phyloP scores from a whole-genome alignment of 331 rosid genomes.

The Rosa hybrid region DNA sequence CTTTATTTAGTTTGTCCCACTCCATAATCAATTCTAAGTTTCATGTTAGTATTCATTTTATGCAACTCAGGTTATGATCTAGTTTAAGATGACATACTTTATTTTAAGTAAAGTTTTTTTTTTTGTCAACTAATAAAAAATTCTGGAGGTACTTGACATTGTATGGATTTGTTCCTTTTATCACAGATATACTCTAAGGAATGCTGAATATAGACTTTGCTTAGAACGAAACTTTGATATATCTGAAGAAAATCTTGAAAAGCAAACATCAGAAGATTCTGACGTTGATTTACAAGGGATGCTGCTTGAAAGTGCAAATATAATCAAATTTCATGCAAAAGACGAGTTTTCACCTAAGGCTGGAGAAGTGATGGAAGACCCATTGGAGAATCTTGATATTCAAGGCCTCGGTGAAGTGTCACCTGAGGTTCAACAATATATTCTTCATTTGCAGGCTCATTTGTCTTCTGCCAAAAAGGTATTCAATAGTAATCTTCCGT shows the following conservation, averaged over 20 bases:
- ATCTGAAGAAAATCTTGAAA: slow-evolving; percentile 53
- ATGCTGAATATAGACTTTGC: slow-evolving; percentile 94
- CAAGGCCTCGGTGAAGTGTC: slow-evolving; percentile 75
- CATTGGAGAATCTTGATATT: slow-evolving; percentile 42
- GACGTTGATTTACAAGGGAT: slow-evolving; percentile 57
- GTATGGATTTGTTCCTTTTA: slow-evolving; percentile 13
- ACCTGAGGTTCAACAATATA: slow-evolving; percentile 72
- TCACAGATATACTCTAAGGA: slow-evolving; percentile 83
- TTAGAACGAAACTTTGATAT: slow-evolving; percentile 71
- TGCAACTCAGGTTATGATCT: background rate
- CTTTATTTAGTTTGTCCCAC: slow-evolving; percentile 7
- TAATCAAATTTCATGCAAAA: slow-evolving; percentile 45
- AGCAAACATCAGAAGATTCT: slow-evolving; percentile 39
- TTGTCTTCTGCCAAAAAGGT: slow-evolving; percentile 84
- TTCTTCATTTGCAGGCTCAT: slow-evolving; percentile 66
- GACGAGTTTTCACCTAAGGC: slow-evolving; percentile 45
- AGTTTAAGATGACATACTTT: background rate
- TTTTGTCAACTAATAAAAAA: slow-evolving; percentile 13
- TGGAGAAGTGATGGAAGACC: slow-evolving; percentile 37
- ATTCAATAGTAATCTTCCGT: background rate
- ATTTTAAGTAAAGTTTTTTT: slow-evolving; percentile 9
- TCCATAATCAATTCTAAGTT: background rate
- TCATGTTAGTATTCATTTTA: background rate
- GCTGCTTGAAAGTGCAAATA: slow-evolving; percentile 58
- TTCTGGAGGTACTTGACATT: slow-evolving; percentile 19